phyloP scores from a whole-genome alignment of 805 yeast genomes.

The Peterozyma toletana region DNA sequence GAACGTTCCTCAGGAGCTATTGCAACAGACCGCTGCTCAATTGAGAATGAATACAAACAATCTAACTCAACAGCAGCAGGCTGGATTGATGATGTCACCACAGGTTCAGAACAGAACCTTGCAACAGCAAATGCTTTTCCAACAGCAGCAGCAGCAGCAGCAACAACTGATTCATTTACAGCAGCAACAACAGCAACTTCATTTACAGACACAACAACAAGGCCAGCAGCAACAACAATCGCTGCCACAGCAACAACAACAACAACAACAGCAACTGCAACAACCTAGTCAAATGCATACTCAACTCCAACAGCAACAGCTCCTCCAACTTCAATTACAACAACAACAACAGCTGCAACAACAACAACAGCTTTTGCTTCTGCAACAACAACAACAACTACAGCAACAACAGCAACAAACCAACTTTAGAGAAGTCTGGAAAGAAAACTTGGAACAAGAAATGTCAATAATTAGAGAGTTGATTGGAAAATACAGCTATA shows the following conservation, averaged over 20 bases:
- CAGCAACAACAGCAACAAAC: slow-evolving; percentile 13
- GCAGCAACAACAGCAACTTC: slow-evolving; percentile 10
- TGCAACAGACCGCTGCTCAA: slow-evolving; percentile 10
- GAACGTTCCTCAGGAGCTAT: slow-evolving; percentile 7
- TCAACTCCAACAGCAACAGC: slow-evolving; percentile 15
- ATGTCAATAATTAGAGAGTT: slow-evolving; percentile 54
- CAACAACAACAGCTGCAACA: slow-evolving; percentile 11
- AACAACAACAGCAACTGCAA: slow-evolving; percentile 9
- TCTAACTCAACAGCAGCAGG: slow-evolving; percentile 11
- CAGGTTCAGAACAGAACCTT: slow-evolving; percentile 22
- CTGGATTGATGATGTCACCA: slow-evolving; percentile 26
- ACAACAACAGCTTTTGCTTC: slow-evolving; percentile 9
- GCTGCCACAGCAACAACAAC: slow-evolving; percentile 10
- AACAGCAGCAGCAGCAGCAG: slow-evolving; percentile 11
- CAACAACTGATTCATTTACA: slow-evolving; percentile 10
- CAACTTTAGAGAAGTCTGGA: slow-evolving; percentile 64
- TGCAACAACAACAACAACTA: slow-evolving; percentile 13
- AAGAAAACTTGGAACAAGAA: slow-evolving; percentile 59
- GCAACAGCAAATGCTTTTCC: slow-evolving; percentile 7
- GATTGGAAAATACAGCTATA: slow-evolving; percentile 46
- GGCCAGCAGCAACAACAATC: slow-evolving; percentile 13
- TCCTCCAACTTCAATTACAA: slow-evolving; percentile 12
- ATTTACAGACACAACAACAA: slow-evolving; percentile 14
- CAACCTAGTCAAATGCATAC: slow-evolving; percentile 2
- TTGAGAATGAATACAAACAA: slow-evolving; percentile 4